Evolutionary conservation across 1,284 basidiomycete genomes (phyloP).

Genomic region (Athelia sp.): DNA sequence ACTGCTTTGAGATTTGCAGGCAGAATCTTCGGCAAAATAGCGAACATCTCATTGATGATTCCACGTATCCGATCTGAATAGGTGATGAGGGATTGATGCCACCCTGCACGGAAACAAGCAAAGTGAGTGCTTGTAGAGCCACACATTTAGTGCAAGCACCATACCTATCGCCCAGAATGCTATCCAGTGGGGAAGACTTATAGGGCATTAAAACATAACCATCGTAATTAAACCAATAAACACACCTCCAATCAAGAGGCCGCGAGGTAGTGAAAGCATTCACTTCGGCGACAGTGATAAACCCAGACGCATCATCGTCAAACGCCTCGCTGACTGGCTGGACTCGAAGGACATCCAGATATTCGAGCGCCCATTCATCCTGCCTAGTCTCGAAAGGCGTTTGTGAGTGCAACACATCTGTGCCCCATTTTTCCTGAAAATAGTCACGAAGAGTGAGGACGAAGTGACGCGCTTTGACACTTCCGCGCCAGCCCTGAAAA

Average conservation of each 20-base stretch:
- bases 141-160: background rate
- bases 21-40: constrained; percentile 18
- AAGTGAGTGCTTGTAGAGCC: background rate
- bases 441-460: constrained; percentile 36
- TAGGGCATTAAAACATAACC: background rate
- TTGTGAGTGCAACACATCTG: too few species aligned
- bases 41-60: constrained; percentile 25
- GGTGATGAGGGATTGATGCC: constrained; percentile 7
- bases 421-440: constrained; percentile 25
- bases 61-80: constrained; percentile 11
- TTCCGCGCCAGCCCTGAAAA: constrained; percentile 34
- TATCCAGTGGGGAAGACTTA: constrained; percentile 11
- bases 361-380: constrained; percentile 17
- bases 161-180: constrained; percentile 15
- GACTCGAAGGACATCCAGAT: constrained; percentile 14
- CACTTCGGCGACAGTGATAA: constrained; percentile 18
- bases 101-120: background rate
- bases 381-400: background rate
- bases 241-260: constrained; percentile 19
- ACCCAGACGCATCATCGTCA: constrained; percentile 21
- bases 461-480: constrained; percentile 36
- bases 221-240: too few species aligned
- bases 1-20: constrained; percentile 25
- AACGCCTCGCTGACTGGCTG: constrained; percentile 20
- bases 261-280: constrained; percentile 17